Base-by-base conservation (phyloP, 164 flowering plant genomes). In the Magnolia kwangsiensis region DNA sequence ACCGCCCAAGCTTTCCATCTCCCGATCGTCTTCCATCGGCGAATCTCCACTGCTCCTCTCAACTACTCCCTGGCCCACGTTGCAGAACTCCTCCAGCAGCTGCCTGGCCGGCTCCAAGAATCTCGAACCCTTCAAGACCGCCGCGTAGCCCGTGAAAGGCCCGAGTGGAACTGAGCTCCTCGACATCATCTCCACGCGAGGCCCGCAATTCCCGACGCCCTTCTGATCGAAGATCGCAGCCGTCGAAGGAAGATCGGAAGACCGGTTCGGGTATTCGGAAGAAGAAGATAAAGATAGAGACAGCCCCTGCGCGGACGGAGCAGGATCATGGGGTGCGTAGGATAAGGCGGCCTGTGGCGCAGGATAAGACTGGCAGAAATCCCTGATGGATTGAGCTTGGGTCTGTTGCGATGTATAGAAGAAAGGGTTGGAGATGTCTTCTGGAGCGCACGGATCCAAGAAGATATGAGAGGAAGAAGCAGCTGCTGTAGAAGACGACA, bases 101-200 rank as follows among this genome's bases (percentile, higher is more conserved):
- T 87, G 88, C 80, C 91, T 92, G 0, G 98, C 93, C 18, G 98
- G 98, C 80, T 83, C 87, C 85, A 95, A 80, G 75, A 92, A 95
- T 80, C 87, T 89, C 16, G 98, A 95, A 5, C 87, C 85, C 78
- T 85, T 90, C 78, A 95, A 67, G 49, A 95, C 84, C 70, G 90
- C 84, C n/a, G 97, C 89, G 69, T 91, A 95, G 7, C 98, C 98
- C 1, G 96, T 90, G 67, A 93, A 92, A 0, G 95, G 96, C 6
- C 97, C 96, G 1, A 92, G 83, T 23, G 96, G 95, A 2, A 81
- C 85, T 18, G 85, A 67, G 75, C 83, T 82, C 67, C 87, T 77
- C 7, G 84, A 81, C 8, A 75, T 74, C 78, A 24, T 24, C 14
- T 5, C 21, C 65, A 74, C 81, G 6, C 80, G 81, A 58, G 73